These are phyloP conservation scores for Plectosphaerella sp. DNA, from an alignment of 2,329 filamentous ascomycete genomes.

Conservation along the genomic window DNA sequence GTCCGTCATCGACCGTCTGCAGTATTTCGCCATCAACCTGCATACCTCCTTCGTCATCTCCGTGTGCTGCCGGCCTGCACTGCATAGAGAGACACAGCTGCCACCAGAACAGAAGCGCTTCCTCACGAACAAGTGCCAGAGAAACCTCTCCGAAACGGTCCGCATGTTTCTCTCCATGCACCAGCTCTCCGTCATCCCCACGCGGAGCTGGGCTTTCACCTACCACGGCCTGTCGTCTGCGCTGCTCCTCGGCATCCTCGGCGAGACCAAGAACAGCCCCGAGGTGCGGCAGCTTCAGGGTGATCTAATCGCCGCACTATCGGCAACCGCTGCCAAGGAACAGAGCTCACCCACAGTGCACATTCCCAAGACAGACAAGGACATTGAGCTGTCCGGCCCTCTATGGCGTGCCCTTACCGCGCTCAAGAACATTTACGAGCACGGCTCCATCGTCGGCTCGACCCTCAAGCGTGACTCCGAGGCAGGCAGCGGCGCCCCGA, in stretches of 20 bases:
- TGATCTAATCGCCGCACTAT: conserved; percentile 59
- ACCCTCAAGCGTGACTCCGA: conserved; percentile 45
- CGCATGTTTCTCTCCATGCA: conserved; percentile 68
- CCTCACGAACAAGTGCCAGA: conserved; percentile 55
- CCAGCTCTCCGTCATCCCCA: conserved; percentile 62
- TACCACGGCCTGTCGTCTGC: conserved; percentile 64
- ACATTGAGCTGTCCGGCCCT: conserved; percentile 59
- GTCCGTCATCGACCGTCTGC: conserved; percentile 57
- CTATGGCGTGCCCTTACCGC: conserved; percentile 57
- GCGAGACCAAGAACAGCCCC: conserved; percentile 8
- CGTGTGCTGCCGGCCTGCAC: conserved; percentile 58
- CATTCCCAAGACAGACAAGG: conserved; percentile 50
- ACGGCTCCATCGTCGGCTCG: conserved; percentile 52
- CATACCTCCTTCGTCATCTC: conserved; percentile 64
- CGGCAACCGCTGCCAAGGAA: conserved; percentile 60
- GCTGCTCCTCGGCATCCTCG: conserved; percentile 39
- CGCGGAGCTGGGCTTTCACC: conserved; percentile 63
- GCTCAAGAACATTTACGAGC: conserved; percentile 62
- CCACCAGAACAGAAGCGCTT: conserved; percentile 47
- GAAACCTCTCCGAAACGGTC: conserved; percentile 60
- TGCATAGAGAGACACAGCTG: conserved; percentile 49
- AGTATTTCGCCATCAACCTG: conserved; percentile 60
- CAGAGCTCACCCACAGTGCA: conserved; percentile 48
- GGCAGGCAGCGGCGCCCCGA: conserved; percentile 37
- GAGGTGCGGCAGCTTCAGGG: conserved; percentile 47